Evolutionary conservation across 2,329 filamentous ascomycete genomes (phyloP), one percentile per base, ranked within the genome.

Genomic region (Pleurostoma richardsiae): DNA sequence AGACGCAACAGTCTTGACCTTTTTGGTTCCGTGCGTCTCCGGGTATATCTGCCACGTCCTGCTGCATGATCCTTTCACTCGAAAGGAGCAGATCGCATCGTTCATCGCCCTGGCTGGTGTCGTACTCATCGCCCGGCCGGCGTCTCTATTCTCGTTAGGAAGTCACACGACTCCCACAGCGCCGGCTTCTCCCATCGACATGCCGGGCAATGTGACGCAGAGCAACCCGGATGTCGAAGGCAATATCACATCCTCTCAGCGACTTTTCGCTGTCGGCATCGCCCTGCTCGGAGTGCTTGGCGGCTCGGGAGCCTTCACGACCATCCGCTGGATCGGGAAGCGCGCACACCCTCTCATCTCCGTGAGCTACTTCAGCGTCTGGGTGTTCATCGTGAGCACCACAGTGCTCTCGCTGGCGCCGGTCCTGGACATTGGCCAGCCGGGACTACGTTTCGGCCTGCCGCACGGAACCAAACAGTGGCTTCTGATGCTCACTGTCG

Each of bases 1-100:
- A 11, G 90, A 96, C 62, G 90, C 90, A 3, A 94, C 88, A 0
- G 90, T 96, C 31, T 85, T 96, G 45, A 94, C 89, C 6, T 96
- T 96, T 61, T 75, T 96, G 5, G 81, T 86, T 0, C 91, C 91
- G 0, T 85, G 85, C 10, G 74, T 95, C 5, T 80, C 88, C 26
- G 89, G 88, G 48, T 89, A 91, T 69, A 77, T 86, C 19, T 95
- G 90, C 62, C 90, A 86, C 33, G 71, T 90, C 46, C 67, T 91
- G 36, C 67, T 84, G 19, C 79, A 82, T 44, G 89, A 96, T 56
- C 85, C 86, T 0, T 96, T 92, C 60, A 89, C 87, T 2, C 75
- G 81, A 28, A 79, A 79, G 39, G 89, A 95, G 62, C 86, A 90
- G 61, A 72, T 92, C 3, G 90, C 86, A 1, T 87, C 82, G 0